Base-by-base conservation (phyloP, 345 rosid genomes). In the Gossypium stocksii region DNA sequence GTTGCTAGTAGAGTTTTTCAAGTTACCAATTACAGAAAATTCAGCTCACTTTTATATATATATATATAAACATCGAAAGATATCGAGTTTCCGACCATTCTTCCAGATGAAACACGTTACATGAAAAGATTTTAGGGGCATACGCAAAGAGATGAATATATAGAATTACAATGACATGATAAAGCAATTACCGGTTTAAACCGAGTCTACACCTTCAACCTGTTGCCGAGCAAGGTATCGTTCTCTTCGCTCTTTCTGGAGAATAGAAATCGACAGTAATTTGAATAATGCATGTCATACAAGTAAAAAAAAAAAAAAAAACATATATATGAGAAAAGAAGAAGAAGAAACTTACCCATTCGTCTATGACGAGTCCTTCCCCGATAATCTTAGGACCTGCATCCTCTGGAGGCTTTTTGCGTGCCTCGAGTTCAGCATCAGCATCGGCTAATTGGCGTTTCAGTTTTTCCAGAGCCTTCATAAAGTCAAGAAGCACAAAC, bases 281-380 rank as follows among this genome's bases (percentile, higher is more conserved):
- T 34, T 34, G 6, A 17, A 25, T 34, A 17, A 52, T 10, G 61
- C 60, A 29, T 70, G 8, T 70, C 25, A 52, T 34, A 10, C 4
- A 2, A 34, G 15, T 56, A 69, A 69, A 49, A 51, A 34, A 34
- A 34, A 34, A 69, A 69, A 49, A 51, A 34, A 34, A 34, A 34
- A 34, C 41, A 34, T 4, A 5, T 34, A 34, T 34, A 34, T 5
- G 41, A 4, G 41, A 34, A 29, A 34, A 34, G 41, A 34, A 34
- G 41, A 34, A 34, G 41, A 34, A 34, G 60, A 69, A 69, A 86
- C 93, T 80, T 49, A 93, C 99, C 99, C 99, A 96, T 87, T 96
- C 98, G 80, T 96, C 99, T 60, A 96, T 91, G 34, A 96, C 99
- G n/a, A 96, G 97, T 63, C 99, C 99, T 87, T 96, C 99, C 29